Evolutionary conservation across 179 eudicot species (phyloP).

Genomic region (Silene noctiflora): DNA sequence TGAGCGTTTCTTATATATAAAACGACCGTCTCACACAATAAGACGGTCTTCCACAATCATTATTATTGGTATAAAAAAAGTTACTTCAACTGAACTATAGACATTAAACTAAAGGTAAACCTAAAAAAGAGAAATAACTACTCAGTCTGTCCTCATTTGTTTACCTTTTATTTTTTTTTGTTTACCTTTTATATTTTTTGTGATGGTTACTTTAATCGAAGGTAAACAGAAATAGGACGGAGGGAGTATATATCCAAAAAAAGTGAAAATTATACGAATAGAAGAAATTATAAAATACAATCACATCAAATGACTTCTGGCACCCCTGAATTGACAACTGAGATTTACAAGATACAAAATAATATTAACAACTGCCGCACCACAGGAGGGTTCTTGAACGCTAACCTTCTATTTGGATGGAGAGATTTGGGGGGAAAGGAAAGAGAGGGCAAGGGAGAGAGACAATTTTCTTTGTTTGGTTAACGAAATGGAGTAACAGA

Average conservation of each 20-base stretch:
- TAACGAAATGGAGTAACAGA: background rate
- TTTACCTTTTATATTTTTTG: too few species aligned
- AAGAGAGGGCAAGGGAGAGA: background rate
- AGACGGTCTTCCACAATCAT: too few species aligned
- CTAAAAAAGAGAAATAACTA: background rate
- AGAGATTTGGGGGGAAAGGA: background rate
- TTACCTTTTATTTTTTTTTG: too few species aligned
- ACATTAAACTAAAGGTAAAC: background rate
- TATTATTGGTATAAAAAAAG: too few species aligned
- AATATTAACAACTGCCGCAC: background rate
- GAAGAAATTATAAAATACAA: background rate
- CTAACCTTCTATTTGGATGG: background rate
- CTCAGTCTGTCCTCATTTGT: too few species aligned
- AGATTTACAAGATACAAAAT: background rate
- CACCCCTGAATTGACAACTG: background rate
- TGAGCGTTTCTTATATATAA: too few species aligned
- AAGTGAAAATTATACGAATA: background rate
- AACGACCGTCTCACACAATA: too few species aligned
- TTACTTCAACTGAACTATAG: background rate
- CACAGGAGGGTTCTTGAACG: background rate
- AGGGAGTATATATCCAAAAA: background rate
- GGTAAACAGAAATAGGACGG: too few species aligned
- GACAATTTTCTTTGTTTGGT: background rate
- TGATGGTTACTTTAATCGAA: too few species aligned
- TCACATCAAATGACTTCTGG: background rate